Conservation (phyloP, 306 rosid genomes). For the Lathyrus sativus region DNA sequence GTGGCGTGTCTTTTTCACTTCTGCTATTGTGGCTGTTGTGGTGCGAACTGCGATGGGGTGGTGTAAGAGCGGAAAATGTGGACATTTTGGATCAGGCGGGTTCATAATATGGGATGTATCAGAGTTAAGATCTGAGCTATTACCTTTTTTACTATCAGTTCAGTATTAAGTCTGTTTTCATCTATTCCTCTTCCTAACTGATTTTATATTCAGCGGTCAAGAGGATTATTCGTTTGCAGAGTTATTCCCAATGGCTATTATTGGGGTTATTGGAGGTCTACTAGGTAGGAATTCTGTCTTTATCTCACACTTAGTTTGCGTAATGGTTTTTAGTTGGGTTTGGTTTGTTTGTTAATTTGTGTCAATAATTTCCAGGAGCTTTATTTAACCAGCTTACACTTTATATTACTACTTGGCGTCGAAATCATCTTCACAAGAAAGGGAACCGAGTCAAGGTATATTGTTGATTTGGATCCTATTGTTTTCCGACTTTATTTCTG, state of each 20-base stretch:
- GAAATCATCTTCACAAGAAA: constrained; percentile 84
- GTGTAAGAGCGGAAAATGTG: constrained; percentile 94
- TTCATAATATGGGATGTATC: constrained; percentile 96
- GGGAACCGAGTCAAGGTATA: constrained; percentile 86
- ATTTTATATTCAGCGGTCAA: constrained; percentile 75
- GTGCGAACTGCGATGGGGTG: constrained; percentile 95
- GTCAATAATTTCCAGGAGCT: constrained; percentile 63
- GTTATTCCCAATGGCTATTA: constrained; percentile 91
- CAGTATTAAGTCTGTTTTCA: constrained; percentile 39
- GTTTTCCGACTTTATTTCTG: constrained; percentile 23
- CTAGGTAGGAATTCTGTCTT: constrained; percentile 54
- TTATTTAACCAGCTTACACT: constrained; percentile 91
- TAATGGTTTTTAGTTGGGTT: constrained; percentile 12
- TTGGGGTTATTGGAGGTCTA: constrained; percentile 95
- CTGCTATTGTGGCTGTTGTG: constrained; percentile 96
- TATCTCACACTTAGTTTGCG: constrained; percentile 5
- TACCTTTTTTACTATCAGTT: constrained; percentile 33
- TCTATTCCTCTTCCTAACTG: constrained; percentile 42
- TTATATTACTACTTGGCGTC: constrained; percentile 81
- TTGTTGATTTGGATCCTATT: constrained; percentile 26
- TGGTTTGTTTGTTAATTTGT: constrained; percentile 35
- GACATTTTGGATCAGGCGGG: constrained; percentile 98
- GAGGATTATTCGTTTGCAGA: constrained; percentile 95
- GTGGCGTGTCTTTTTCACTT: constrained; percentile 98
- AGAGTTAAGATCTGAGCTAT: constrained; percentile 70